phyloP scores from a whole-genome alignment of 345 rosid genomes.

The Citrus hindsii region DNA sequence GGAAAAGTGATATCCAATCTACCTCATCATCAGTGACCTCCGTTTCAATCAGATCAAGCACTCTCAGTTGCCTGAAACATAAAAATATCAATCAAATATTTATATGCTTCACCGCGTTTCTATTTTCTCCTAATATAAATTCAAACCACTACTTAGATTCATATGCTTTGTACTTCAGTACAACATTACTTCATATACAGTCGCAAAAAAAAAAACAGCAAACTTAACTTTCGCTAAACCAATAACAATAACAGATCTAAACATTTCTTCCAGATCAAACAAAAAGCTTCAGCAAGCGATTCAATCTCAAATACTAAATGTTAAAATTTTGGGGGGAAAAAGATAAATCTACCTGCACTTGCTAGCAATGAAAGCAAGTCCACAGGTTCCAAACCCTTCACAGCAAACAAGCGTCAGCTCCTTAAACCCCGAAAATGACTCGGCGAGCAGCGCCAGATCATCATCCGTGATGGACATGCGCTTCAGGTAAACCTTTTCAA shows the following conservation, averaged over 20 bases:
- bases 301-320: slow-evolving; percentile 3
- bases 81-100: background rate
- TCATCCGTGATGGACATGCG: slow-evolving; percentile 81
- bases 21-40: slow-evolving; percentile 63
- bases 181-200: background rate
- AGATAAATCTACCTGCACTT: slow-evolving; percentile 58
- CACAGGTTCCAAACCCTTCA: slow-evolving; percentile 85
- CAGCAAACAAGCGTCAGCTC: slow-evolving; percentile 78
- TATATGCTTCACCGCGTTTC: background rate
- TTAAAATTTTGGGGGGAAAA: background rate
- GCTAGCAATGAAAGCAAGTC: slow-evolving; percentile 64
- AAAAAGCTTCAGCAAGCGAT: slow-evolving; percentile 19
- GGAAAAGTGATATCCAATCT: slow-evolving; percentile 80
- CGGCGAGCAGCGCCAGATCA: slow-evolving; percentile 56
- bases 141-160: slow-evolving; percentile 10
- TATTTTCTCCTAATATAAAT: background rate
- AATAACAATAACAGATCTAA: slow-evolving; percentile 30
- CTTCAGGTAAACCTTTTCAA: slow-evolving; percentile 72
- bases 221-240: background rate
- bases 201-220: background rate
- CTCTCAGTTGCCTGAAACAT: slow-evolving; percentile 56
- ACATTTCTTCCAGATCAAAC: slow-evolving; percentile 20
- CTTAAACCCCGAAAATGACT: slow-evolving; percentile 57
- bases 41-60: slow-evolving; percentile 76
- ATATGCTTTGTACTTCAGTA: background rate